Evolutionary conservation across 805 yeast genomes (phyloP), one percentile per base, ranked within the genome.

Genomic region (Monosporozyma servazzii): DNA sequence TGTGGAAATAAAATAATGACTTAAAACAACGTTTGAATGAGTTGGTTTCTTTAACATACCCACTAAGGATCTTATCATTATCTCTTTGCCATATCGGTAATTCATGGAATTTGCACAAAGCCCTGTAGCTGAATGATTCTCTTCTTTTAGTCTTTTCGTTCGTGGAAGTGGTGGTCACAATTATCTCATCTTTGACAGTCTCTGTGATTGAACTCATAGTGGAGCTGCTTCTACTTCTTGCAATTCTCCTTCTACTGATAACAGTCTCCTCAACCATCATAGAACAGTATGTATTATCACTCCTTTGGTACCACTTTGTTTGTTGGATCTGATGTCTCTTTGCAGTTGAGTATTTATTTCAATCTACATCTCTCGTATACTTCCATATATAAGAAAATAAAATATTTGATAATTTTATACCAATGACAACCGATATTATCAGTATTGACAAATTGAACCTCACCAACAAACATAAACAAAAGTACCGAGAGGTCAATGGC

Each of bases 61-160:
- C 88, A 0, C 80, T 70, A 41, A 71, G 62, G 45, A 86, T 85
- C 61, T 66, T 81, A 56, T 81, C 84, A 63, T 86, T 86, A 61
- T 86, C 93, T 53, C 76, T 72, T 61, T 84, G 89, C 93, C 93
- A 85, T 15, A 69, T 76, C 23, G 82, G 86, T 27, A 86, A 63
- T 56, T 84, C 84, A 53, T 80, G 75, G 71, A 75, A 84, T 36
- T 53, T 41, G 20, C 47, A 50, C 18, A 50, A 21, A 3, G 21
- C 37, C 15, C 39, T 33, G 8, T 36, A 23, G 21, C 33, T 33
- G 9, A 45, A n/a, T 3, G 44, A 40, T 13, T 42, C 27, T 15
- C 30, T 43, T 13, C 45, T 33, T 33, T 15, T 33, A 6, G 37
- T 5, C 17, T 15, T 47, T n/a, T 25, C 20, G 6, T 17, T 23